phyloP scores from a whole-genome alignment of 2,329 filamentous ascomycete genomes.

The Trichoderma koningiopsis region DNA sequence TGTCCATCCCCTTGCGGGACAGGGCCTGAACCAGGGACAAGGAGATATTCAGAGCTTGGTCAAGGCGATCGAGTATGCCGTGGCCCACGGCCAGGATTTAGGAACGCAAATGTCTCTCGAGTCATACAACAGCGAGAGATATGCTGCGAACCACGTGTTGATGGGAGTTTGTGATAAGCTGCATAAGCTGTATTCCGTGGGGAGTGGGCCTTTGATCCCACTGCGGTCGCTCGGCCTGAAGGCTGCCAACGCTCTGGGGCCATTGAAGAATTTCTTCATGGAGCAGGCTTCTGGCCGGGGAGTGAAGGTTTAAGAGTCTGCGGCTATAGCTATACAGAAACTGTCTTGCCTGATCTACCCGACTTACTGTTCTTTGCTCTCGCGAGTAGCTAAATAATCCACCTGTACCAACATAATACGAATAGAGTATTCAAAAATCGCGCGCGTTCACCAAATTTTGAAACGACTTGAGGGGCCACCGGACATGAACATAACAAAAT shows the following conservation, averaged over 20 bases:
- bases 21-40: constrained; percentile 91
- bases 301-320: constrained; percentile 44
- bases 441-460: neutral
- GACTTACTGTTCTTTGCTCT: neutral
- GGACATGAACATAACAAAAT: constrained; percentile 33
- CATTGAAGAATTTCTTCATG: constrained; percentile 87
- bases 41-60: constrained; percentile 82
- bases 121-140: constrained; percentile 77
- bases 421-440: neutral
- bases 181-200: constrained; percentile 87
- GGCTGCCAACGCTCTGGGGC: constrained; percentile 72
- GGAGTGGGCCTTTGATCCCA: constrained; percentile 76
- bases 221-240: constrained; percentile 75
- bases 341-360: neutral
- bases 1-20: constrained; percentile 89
- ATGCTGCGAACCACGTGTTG: constrained; percentile 77
- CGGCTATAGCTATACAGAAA: constrained; percentile 1
- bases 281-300: constrained; percentile 63
- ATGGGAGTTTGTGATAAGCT: constrained; percentile 84
- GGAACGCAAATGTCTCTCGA: constrained; percentile 79
- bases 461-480: neutral
- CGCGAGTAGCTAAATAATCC: neutral
- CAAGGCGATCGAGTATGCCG: constrained; percentile 72
- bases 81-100: constrained; percentile 83
- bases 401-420: constrained; percentile 1